Base-by-base conservation (phyloP, 148 eudicot genomes). In the Agrostemma githago region DNA sequence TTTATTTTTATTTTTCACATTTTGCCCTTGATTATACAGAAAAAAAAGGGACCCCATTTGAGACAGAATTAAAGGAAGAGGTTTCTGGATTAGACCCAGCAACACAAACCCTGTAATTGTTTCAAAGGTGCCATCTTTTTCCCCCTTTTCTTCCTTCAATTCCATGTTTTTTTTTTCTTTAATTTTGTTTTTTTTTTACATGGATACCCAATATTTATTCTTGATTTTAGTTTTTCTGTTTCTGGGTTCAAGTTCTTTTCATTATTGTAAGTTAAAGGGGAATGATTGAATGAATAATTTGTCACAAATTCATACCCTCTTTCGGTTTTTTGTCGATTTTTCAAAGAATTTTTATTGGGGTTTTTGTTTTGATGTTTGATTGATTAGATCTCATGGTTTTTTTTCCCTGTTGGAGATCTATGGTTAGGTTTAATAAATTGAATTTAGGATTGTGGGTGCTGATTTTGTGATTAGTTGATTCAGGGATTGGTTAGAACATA, bases 71-170 rank as follows among this genome's bases (percentile, higher is more conserved):
- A 67, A 44, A 46, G 16, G 9, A 44, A 44, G 39, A 44, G 38
- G 7, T 46, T 68, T 44, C 15, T 21, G 44, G 71, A 67, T 67
- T 67, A 66, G 26, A 66, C 71, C 34, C 71, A 67, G 12, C 8
- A 67, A 67, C n/a, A 68, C 10, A 68, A 65, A 15, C 21, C 44
- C 34, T 66, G 4, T 7, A 66, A 9, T 37, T 44, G n/a, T 39
- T 40, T 65, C 44, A 3, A 69, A 46, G 72, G 71, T 68, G 71
- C 9, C 56, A 19, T 43, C 59, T 48, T 69, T 69, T 43, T 44
- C 39, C 14, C 9, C 1, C 44, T 20, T 42, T 43, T 66, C 3
- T 16, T 39, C 5, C 6, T 38, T 3, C 10, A 62, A 26, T 4
- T 16, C 15, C 5, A 26, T 26, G 34, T 26, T 34, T 14, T 64